These are phyloP conservation scores for Entoloma clypeatum DNA, from an alignment of 1,284 basidiomycete genomes.

Conservation along the genomic window DNA sequence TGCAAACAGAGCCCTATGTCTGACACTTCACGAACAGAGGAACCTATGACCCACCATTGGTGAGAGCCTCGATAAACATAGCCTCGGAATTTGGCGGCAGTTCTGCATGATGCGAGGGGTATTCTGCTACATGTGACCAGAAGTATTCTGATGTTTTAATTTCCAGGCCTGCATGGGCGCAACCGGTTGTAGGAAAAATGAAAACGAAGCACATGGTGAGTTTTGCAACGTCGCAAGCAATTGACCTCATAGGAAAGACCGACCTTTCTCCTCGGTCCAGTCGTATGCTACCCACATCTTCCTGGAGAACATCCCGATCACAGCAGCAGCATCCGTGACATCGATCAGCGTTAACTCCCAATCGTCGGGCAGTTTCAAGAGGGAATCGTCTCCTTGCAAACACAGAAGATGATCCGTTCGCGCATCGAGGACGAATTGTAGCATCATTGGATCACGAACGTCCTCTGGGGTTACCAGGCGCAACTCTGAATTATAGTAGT, in stretches of 20 bases:
- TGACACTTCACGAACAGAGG: not conserved
- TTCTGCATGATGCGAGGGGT: constrained; percentile 33
- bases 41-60: constrained; percentile 25
- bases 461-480: constrained; percentile 35
- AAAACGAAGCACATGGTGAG: constrained; percentile 1
- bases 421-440: constrained; percentile 31
- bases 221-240: not conserved
- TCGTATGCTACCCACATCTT: constrained; percentile 26
- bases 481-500: constrained; percentile 32
- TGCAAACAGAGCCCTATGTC: constrained; percentile 11
- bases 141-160: constrained; percentile 27
- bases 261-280: constrained; percentile 33
- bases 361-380: constrained; percentile 28
- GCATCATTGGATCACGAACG: constrained; percentile 27
- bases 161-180: constrained; percentile 22
- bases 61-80: constrained; percentile 29
- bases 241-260: not conserved
- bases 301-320: constrained; percentile 35
- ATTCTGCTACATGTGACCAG: constrained; percentile 37
- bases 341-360: constrained; percentile 36
- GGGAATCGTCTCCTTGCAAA: constrained; percentile 25
- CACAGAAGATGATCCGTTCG: constrained; percentile 32
- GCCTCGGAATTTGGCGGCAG: constrained; percentile 33
- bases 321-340: constrained; percentile 28
- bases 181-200: constrained; percentile 7